These are phyloP conservation scores for Puccinia triticina DNA, from an alignment of 1,284 basidiomycete genomes.

Conservation along the genomic window DNA sequence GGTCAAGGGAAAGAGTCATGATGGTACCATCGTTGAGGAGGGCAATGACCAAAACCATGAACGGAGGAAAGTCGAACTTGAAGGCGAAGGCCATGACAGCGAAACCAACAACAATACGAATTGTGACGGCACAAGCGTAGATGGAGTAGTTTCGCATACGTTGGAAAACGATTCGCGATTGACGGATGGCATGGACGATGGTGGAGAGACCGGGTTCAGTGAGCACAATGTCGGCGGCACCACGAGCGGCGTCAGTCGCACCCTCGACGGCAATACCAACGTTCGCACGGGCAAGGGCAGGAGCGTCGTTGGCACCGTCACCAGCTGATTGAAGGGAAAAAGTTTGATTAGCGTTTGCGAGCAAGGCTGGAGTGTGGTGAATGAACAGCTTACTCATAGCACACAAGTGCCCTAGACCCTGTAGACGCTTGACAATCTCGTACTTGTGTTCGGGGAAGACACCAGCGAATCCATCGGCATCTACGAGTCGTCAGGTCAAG, in stretches of 20 bases:
- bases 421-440: conserved; percentile 82
- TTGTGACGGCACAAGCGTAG: conserved; percentile 86
- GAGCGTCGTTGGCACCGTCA: conserved; percentile 96
- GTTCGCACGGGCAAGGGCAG: conserved; percentile 75
- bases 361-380: too few species aligned
- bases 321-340: conserved; percentile 68
- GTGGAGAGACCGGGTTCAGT: conserved; percentile 94
- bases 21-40: conserved; percentile 90
- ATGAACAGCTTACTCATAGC: conserved; percentile 30
- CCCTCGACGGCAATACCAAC: conserved; percentile 75
- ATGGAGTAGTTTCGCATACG: conserved; percentile 47
- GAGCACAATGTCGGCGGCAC: conserved; percentile 91
- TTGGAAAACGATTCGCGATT: conserved; percentile 84
- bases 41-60: conserved; percentile 98
- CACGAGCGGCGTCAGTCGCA: conserved; percentile 91
- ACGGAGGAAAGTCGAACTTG: conserved; percentile 97
- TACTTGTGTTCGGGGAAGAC: conserved; percentile 72
- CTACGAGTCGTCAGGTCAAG: conserved; percentile 65
- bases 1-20: conserved; percentile 97
- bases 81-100: conserved; percentile 92
- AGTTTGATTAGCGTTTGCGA: too few species aligned
- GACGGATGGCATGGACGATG: conserved; percentile 93
- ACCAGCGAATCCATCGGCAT: conserved; percentile 88
- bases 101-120: conserved; percentile 98
- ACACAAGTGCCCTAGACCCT: conserved; percentile 67